Percentiles rank a stretch among this genome's conserved stretches.
Conservation (phyloP, 768 basidiomycete genomes). For the Auriscalpium microsporum region DNA sequence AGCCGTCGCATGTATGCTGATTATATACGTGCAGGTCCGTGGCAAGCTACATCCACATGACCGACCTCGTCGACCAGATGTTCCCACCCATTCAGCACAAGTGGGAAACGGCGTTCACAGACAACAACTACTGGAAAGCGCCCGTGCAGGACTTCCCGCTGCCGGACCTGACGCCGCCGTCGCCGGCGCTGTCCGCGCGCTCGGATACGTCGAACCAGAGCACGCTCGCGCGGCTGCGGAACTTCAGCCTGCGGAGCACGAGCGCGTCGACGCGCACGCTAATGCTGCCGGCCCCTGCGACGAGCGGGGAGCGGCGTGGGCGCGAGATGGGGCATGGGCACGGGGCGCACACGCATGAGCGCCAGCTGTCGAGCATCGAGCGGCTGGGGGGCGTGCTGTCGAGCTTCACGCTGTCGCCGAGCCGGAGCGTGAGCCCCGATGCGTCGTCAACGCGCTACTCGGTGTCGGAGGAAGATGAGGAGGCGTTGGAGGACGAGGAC, state of each 20-base stretch:
- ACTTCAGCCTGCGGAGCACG: slow-evolving; percentile 61
- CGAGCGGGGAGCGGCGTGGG: slow-evolving; percentile 9
- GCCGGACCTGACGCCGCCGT: slow-evolving; percentile 78
- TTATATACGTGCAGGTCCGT: slow-evolving; percentile 97
- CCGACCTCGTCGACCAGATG: slow-evolving; percentile 99
- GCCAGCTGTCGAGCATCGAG: slow-evolving; percentile 74
- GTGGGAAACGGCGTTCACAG: slow-evolving; percentile 85
- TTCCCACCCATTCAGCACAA: slow-evolving; percentile 93
- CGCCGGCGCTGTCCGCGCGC: slow-evolving; percentile 88
- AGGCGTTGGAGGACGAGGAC: slow-evolving; percentile 21
- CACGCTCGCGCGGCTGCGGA: slow-evolving; percentile 68
- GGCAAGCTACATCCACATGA: slow-evolving; percentile 97
- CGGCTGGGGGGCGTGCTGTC: slow-evolving; percentile 51
- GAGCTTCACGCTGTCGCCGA: slow-evolving; percentile 37
- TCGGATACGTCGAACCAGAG: slow-evolving; percentile 78
- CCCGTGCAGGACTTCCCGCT: slow-evolving; percentile 71
- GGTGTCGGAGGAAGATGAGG: slow-evolving; percentile 21
- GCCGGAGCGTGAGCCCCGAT: slow-evolving; percentile 36
- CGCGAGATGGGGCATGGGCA: slow-evolving; percentile 14
- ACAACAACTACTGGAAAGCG: slow-evolving; percentile 93
- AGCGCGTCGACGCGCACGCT: slow-evolving; percentile 24
- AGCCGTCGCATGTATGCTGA: neutral
- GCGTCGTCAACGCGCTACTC: slow-evolving; percentile 45
- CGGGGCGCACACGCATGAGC: slow-evolving; percentile 32
- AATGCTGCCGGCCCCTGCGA: slow-evolving; percentile 26